phyloP scores from a whole-genome alignment of 2,329 filamentous ascomycete genomes.

The Dactylellina cionopaga region DNA sequence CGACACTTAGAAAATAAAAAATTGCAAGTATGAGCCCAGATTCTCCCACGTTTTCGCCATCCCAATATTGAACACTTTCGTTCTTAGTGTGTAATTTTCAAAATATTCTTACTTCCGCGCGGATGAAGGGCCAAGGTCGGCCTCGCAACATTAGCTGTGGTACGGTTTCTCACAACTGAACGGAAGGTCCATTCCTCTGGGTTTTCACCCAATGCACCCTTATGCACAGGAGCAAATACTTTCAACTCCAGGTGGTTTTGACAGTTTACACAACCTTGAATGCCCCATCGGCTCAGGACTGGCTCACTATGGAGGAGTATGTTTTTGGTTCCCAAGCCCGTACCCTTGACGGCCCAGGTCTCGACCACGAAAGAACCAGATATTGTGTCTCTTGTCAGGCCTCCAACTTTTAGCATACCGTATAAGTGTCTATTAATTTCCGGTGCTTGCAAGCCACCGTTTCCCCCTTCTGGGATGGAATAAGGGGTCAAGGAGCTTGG shows the following conservation, averaged over 20 bases:
- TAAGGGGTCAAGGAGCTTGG: slow-evolving; percentile 11
- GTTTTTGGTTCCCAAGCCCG: not conserved
- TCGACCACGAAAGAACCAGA: slow-evolving; percentile 56
- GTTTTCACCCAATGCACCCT: not conserved
- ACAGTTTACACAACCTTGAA: slow-evolving; percentile 56
- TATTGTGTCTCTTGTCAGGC: slow-evolving; percentile 54
- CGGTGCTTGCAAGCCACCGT: not conserved
- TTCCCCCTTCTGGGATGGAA: not conserved
- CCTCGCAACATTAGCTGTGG: not conserved
- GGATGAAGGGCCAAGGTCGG: not conserved
- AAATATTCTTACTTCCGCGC: not conserved
- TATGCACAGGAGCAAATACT: slow-evolving; percentile 44
- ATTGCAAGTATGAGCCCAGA: no score
- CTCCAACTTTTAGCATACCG: slow-evolving; percentile 25
- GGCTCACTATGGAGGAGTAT: slow-evolving; percentile 50
- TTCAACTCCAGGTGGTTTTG: slow-evolving; percentile 53
- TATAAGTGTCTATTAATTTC: not conserved
- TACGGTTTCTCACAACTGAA: slow-evolving; percentile 12
- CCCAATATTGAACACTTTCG: no score
- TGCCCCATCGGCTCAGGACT: slow-evolving; percentile 56
- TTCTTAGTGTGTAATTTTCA: not conserved
- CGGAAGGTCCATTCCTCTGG: slow-evolving; percentile 9
- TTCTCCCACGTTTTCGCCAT: no score
- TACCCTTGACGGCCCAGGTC: slow-evolving; percentile 29
- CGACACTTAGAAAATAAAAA: no score